Base-by-base conservation (phyloP, 176 grass and related monocot species). In the Alloteropsis semialata region DNA sequence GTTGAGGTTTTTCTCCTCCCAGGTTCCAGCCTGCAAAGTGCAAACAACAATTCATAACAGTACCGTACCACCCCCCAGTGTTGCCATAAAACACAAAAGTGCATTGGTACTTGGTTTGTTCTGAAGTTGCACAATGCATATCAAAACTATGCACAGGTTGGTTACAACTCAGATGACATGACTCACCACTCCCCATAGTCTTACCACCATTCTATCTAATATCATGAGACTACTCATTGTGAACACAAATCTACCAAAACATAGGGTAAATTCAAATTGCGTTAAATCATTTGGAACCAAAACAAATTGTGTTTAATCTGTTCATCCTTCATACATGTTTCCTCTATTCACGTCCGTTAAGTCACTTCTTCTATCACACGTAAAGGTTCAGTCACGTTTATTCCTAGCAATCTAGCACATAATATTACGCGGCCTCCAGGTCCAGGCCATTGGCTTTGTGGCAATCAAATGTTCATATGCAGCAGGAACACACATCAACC, bases 1-100 rank as follows among this genome's bases (percentile, higher is more conserved):
- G 88, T 90, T 96, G 22, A 99, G 91, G 80, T 94, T 99, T 68
- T 88, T 99, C 81, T 99, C 96, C 80, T 96, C 96, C 96, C 96
- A 99, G 14, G 96, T 99, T 81, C 96, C 96, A 85, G 93, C 96
- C 96, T 98, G 90, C 37, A 94, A 69, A 79, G 18, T 56, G 34
- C 74, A 69, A 81, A 37, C 5, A 88, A 72, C 18, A 22, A 13
- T 21, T 72, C 54, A 64, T 43, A 55, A 84, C 65, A 9, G 15
- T 36, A 59, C 16, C 15, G 37, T 29, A 3, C 6, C 29, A 74
- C 1, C 10, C 53, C 74, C 44, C 19, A 86, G n/a, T 56, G 38
- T 34, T 42, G 50, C 42, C 19, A 86, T 28, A 50, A 44, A 64
- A 71, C 5, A 48, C 29, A 32, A 21, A 32, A 54, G 27, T 37